Base-by-base conservation (phyloP, 2,329 filamentous ascomycete species). In the Pestalotiopsis sp. region DNA sequence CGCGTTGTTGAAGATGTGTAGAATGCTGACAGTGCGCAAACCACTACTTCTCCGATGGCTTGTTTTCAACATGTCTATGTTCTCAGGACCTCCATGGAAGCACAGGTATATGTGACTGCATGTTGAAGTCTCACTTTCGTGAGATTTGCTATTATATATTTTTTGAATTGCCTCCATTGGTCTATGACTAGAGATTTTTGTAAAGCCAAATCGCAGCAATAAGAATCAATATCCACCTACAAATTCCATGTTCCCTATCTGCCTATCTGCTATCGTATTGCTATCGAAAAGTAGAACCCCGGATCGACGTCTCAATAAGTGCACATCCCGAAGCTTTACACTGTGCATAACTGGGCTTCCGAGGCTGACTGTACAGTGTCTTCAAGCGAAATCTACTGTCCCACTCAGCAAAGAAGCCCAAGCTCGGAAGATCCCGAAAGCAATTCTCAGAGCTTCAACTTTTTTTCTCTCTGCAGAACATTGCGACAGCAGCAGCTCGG, bases 391-490 rank as follows among this genome's bases (percentile, higher is more conserved):
- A 1, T 3, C 7, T 23, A 59, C 57, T 14, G 60, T 38, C 9
- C 14, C 23, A 25, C 5, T 6, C 13, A 6, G 27, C 11, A n/a
- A 13, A 52, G 45, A 52, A n/a, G 1, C 45, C 45, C 17, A 7
- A 36, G 20, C 39, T 65, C 63, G 63, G 63, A 45, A 65, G 52
- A 25, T 65, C n/a, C 63, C 63, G 63, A 62, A 38, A 14, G 13
- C 60, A 9, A 60, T 64, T 12, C 36, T 38, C 23, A 27, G 25
- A 20, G 45, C 63, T 65, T 57, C 41, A 65, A 36, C 63, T 65
- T 65, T 65, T 65, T 65, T 65, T 36, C 20, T n/a, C 14, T 52
- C 14, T n/a, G 20, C 36, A 23, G 9, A 57, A 9, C 4, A 38
- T 38, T 23, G 41, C 64, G 36, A 60, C 31, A 17, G 27, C 25